Conservation (phyloP, 139 green algal species). For the Klebsormidium nitens region DNA sequence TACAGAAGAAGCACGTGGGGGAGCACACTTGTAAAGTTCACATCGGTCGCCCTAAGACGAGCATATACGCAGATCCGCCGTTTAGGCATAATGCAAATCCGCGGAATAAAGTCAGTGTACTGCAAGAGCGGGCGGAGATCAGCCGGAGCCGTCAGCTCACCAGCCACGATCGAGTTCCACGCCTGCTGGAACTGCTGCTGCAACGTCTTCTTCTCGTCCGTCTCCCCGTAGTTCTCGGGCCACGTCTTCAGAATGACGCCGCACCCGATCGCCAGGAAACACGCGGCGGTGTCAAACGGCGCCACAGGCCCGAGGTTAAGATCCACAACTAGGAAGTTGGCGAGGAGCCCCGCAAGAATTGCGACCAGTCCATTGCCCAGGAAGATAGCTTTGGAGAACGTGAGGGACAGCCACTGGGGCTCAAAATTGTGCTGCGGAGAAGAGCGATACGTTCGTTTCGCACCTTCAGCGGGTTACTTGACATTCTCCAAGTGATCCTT, state of each 20-base stretch:
- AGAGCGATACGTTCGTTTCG: too few relatives aligned
- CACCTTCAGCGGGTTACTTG: too few relatives aligned
- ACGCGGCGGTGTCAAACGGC: slow-evolving; percentile 86
- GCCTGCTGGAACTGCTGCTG: slow-evolving; percentile 30
- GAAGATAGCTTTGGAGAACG: slow-evolving; percentile 90
- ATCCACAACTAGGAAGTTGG: slow-evolving; percentile 76
- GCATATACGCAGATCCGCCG: too few relatives aligned
- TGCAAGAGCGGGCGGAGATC: too few relatives aligned
- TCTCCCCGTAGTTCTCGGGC: slow-evolving; percentile 92
- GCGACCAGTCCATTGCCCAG: slow-evolving; percentile 93
- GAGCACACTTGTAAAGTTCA: too few relatives aligned
- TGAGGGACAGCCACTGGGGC: slow-evolving; percentile 70
- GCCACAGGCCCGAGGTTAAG: slow-evolving; percentile 77
- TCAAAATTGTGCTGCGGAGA: slow-evolving; percentile 60
- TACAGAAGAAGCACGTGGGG: too few relatives aligned
- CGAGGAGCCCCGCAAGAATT: slow-evolving; percentile 84
- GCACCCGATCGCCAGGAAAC: slow-evolving; percentile 70
- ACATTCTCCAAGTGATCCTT: too few relatives aligned
- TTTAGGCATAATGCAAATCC: too few relatives aligned
- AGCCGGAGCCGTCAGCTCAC: too few relatives aligned
- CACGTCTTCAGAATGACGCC: slow-evolving; percentile 72
- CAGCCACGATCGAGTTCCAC: too few relatives aligned
- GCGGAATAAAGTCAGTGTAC: too few relatives aligned
- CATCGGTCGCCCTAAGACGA: too few relatives aligned
- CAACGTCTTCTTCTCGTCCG: slow-evolving; percentile 17